These are phyloP conservation scores for Solanum medicagineum DNA, from an alignment of 257 asterid species.

Conservation along the genomic window DNA sequence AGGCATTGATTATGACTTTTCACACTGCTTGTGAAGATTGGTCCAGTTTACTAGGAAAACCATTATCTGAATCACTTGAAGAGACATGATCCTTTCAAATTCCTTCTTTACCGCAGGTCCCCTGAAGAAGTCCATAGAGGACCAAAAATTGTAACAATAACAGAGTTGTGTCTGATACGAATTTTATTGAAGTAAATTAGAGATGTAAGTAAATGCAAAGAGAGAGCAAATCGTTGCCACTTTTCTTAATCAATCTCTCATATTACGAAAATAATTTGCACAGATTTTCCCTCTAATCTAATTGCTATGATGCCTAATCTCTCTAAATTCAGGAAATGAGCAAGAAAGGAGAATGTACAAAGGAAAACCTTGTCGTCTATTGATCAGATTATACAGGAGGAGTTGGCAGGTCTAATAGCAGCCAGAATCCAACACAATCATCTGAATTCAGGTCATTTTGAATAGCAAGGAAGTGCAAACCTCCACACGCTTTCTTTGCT, in stretches of 20 bases:
- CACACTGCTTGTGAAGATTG: neutral
- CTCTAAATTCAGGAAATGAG: neutral
- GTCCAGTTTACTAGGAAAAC: neutral
- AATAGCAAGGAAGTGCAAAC: conserved; percentile 84
- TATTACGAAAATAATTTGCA: neutral
- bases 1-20: neutral
- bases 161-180: neutral
- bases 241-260: neutral
- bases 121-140: neutral
- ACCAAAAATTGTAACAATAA: neutral
- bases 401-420: conserved; percentile 78
- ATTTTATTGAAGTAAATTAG: neutral
- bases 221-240: neutral
- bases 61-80: neutral
- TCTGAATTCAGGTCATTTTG: conserved; percentile 79
- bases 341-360: neutral
- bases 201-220: neutral
- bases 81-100: neutral
- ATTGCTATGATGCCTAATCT: neutral
- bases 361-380: neutral
- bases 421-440: conserved; percentile 85
- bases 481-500: conserved; percentile 72
- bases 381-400: conserved; percentile 53
- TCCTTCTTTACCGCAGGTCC: neutral
- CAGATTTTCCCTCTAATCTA: neutral